A percentile compares a stretch with the other conserved stretches of the same genome.
Evolutionary conservation across 179 eudicot genomes (phyloP).

Genomic region (Patellifolia procumbens): DNA sequence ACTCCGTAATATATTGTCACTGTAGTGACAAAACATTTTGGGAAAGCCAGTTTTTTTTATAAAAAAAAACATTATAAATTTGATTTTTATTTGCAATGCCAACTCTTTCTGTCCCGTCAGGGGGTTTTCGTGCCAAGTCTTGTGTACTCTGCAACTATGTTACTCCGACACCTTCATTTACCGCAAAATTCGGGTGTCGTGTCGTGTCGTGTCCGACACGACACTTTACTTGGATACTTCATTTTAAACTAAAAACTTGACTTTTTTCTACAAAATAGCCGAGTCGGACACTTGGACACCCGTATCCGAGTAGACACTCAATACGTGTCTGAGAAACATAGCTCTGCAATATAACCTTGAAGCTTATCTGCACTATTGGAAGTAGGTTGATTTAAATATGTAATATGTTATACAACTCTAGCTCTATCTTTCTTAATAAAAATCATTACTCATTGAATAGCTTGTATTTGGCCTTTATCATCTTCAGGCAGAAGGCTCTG

Average conservation of each 20-base stretch:
- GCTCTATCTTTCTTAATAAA: neutral
- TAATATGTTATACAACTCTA: neutral
- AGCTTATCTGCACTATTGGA: neutral
- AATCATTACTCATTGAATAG: conserved; percentile 1
- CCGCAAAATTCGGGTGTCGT: no score
- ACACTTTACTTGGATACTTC: no score
- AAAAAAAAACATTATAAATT: neutral
- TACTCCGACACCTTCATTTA: no score
- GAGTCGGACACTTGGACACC: no score
- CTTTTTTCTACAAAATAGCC: no score
- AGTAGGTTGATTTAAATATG: neutral
- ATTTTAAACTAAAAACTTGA: no score
- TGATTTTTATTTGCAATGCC: neutral
- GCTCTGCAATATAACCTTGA: neutral
- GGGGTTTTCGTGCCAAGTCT: neutral
- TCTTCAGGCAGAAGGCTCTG: conserved; percentile 88
- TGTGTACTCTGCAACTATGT: conserved; percentile 45
- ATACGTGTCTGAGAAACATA: no score
- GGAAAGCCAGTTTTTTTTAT: neutral
- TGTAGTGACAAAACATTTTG: no score
- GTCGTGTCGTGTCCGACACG: no score
- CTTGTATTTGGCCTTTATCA: neutral
- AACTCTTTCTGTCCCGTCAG: neutral
- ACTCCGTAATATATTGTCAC: no score
- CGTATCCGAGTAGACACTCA: no score